Evolutionary conservation across 1,284 basidiomycete species (phyloP).

Genomic region (Cutaneotrichosporon sp.): DNA sequence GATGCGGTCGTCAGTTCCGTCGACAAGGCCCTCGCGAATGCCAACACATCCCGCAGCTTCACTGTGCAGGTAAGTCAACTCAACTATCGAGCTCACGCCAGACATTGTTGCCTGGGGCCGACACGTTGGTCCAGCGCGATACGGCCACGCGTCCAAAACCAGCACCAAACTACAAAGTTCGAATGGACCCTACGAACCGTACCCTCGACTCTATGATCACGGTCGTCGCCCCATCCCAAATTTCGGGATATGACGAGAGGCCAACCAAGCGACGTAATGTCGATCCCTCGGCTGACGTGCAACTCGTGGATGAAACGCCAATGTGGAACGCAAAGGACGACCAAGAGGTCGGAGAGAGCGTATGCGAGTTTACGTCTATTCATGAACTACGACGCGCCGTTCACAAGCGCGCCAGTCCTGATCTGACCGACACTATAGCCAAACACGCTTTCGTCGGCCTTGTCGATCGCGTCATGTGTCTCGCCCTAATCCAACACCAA

Average conservation of each 20-base stretch:
- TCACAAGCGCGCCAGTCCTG: conserved; percentile 63
- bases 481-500: conserved; percentile 81
- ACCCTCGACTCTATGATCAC: conserved; percentile 92
- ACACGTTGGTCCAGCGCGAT: conserved; percentile 27
- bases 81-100: not conserved
- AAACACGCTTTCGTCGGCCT: conserved; percentile 92
- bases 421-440: conserved; percentile 75
- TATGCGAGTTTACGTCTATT: conserved; percentile 79
- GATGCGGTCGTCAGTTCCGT: conserved; percentile 74
- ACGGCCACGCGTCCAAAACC: conserved; percentile 35
- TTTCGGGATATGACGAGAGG: conserved; percentile 30
- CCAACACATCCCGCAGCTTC: conserved; percentile 68
- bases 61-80: conserved; percentile 63
- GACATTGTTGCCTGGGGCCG: conserved; percentile 51
- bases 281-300: conserved; percentile 26
- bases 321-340: conserved; percentile 33
- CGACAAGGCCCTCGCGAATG: conserved; percentile 65
- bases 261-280: conserved; percentile 37
- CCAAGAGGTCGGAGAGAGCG: conserved; percentile 69
- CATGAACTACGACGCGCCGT: conserved; percentile 64
- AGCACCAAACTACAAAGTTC: conserved; percentile 82
- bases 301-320: conserved; percentile 26
- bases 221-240: conserved; percentile 39
- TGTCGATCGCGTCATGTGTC: conserved; percentile 70
- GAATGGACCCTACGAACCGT: conserved; percentile 80